Base-by-base conservation (phyloP, 345 rosid genomes). In the Citrus sinensis region DNA sequence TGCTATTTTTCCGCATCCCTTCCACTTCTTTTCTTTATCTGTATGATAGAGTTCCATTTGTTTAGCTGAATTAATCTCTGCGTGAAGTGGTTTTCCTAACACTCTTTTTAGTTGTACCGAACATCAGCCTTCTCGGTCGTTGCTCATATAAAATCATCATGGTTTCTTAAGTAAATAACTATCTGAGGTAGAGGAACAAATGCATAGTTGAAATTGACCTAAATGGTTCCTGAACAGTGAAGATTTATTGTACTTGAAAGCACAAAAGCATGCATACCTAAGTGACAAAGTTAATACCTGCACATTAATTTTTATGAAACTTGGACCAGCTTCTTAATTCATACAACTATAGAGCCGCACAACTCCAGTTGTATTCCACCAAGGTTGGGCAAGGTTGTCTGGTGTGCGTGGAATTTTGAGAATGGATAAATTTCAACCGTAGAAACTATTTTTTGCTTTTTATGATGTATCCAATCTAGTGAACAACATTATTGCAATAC, bases 181-280 rank as follows among this genome's bases (percentile, higher is more conserved):
- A 7, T 64, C 68, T 69, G 51, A 54, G 69, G 78, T 63, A 24
- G 65, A 69, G 60, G 69, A 27, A 58, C 27, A 34, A 75, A 58
- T 19, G 32, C n/a, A 20, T 42, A 37, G 7, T 74, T 67, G 46
- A 34, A 22, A 29, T 63, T 46, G 49, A 51, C 25, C 7, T 13
- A 20, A 58, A 66, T 37, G 42, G 42, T 55, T 39, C 56, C 25
- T 39, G 20, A 74, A 34, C 10, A 13, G 56, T 34, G 64, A 34
- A 64, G 67, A 78, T 55, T 56, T 32, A 11, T n/a, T 69, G n/a
- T 46, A 49, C n/a, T 70, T 32, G 67, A 58, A 72, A 67, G 63
- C 37, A 27, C 64, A 58, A 58, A 56, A 58, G 51, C 39, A 34
- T 10, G 1, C 10, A 56, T 20, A 32, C 22, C 5, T 22, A 5